Base-by-base conservation (phyloP, 2,329 filamentous ascomycete genomes). In the Fusarium verrucosum region DNA sequence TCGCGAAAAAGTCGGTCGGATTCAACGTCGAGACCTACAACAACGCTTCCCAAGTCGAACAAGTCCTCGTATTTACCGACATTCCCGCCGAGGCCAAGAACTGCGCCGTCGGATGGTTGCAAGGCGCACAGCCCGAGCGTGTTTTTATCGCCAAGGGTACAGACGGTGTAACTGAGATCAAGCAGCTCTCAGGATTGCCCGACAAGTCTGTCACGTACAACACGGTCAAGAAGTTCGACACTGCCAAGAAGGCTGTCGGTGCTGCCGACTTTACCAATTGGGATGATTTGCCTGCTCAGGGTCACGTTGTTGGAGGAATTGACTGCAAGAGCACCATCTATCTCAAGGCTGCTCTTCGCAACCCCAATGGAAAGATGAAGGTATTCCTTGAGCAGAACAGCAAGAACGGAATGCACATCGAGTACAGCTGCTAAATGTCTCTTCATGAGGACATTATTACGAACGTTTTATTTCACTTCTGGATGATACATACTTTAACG, bases 41-140 rank as follows among this genome's bases (percentile, higher is more conserved):
- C 56, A 69, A 69, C 38, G 47, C 46, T 14, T 71, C 74, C 2
- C 60, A 68, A 30, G 44, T 70, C 2, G 73, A 77, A 59, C 76
- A 78, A 41, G 70, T 75, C 2, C 62, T 69, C 19, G 61, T 74
- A 25, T 78, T 78, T 70, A 51, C 40, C 9, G 73, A 71, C 6
- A 70, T 78, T 49, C 76, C 76, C 0, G 33, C 71, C 0, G 22
- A 53, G 0, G 75, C 75, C 10, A 72, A 68, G 46, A 40, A 45
- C 3, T 78, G 76, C 69, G 35, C 35, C 4, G 59, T 78, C n/a
- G 57, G 59, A 13, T 78, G 76, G 76, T 44, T 41, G 5, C 76
- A 78, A n/a, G 79, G 76, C 17, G 74, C 73, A 9, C 74, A 65
- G 60, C 74, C 71, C 50, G 74, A 77, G 41, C 79, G 76, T 49